Evolutionary conservation across 2,329 filamentous ascomycete species (phyloP).

Genomic region (Penicillium sp.): DNA sequence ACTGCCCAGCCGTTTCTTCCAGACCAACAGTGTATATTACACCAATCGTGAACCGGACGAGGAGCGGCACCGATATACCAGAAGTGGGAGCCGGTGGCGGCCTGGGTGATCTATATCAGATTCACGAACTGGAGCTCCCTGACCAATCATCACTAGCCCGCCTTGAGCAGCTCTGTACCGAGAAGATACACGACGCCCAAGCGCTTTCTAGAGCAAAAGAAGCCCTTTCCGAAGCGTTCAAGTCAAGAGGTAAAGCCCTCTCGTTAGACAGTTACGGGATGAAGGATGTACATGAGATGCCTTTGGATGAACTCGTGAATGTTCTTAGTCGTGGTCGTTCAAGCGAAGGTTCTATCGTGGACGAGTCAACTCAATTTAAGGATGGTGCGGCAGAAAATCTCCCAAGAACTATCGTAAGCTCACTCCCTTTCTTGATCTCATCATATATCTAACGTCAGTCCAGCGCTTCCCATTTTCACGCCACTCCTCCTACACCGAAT

Average conservation of each 20-base stretch:
- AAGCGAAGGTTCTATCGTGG: constrained; percentile 3
- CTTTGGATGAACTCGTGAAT: constrained; percentile 41
- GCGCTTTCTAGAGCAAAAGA: constrained; percentile 35
- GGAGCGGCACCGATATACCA: constrained; percentile 64
- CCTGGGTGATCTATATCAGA: constrained; percentile 72
- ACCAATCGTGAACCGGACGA: constrained; percentile 71
- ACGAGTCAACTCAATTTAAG: background rate
- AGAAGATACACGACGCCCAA: constrained; percentile 39
- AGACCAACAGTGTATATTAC: constrained; percentile 72
- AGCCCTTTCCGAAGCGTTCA: constrained; percentile 38
- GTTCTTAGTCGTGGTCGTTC: constrained; percentile 35
- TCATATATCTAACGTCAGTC: constrained; percentile 15
- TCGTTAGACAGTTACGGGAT: constrained; percentile 45
- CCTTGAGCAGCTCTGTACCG: constrained; percentile 58
- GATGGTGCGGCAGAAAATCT: constrained; percentile 20
- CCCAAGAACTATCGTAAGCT: constrained; percentile 42
- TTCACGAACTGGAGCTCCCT: constrained; percentile 67
- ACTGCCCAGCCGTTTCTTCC: constrained; percentile 51
- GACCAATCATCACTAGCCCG: constrained; percentile 55
- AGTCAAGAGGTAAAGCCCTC: constrained; percentile 40
- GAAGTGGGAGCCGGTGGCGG: constrained; percentile 83
- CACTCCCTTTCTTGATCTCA: background rate
- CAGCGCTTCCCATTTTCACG: constrained; percentile 81
- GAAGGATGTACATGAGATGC: constrained; percentile 42
- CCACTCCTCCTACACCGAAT: constrained; percentile 83